Base-by-base conservation (phyloP, 345 rosid genomes). In the Erodium maritimum region DNA sequence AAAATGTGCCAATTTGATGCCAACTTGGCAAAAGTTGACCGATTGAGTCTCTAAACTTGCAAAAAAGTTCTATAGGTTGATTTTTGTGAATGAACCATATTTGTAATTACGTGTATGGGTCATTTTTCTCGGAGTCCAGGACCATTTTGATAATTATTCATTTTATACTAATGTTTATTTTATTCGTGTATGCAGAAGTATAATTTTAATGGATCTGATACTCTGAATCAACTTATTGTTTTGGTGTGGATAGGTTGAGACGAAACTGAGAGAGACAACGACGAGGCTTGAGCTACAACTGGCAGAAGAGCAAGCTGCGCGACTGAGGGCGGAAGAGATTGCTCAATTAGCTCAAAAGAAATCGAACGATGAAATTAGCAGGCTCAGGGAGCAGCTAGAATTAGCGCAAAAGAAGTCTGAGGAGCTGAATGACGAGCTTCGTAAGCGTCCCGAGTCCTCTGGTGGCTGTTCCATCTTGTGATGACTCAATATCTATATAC, bases 281-380 rank as follows among this genome's bases (percentile, higher is more conserved):
- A 61, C 23, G 8, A 79, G 77, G 72, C 81, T 91, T n/a, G 95
- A 91, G 66, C 87, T 63, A 59, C 84, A 83, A 65, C 56, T 91
- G 59, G 83, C 84, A 1, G 93, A 79, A 66, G 98, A 91, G 71
- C 90, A 86, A 68, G 90, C 90, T 4, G 94, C 91, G 10, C 73
- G 96, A 65, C 71, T 81, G 55, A 79, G 64, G 64, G 82, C 95
- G 9, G 90, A 91, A 60, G 77, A 80, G 83, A 68, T 37, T 21
- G 93, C 84, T 1, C 79, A 66, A 0, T 42, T 62, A 42, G 91
- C 75, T 61, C 93, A 88, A 70, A 70, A 57, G 71, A 78, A 75
- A 65, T 84, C 96, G 1, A 76, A 76, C 20, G 93, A 86, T 54
- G 93, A 86, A 72, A 88, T 91, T 22, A 70, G 79, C 54, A 66